These are phyloP conservation scores for Colletotrichum ledebouriae DNA, from an alignment of 2,329 filamentous ascomycete genomes.

Conservation along the genomic window DNA sequence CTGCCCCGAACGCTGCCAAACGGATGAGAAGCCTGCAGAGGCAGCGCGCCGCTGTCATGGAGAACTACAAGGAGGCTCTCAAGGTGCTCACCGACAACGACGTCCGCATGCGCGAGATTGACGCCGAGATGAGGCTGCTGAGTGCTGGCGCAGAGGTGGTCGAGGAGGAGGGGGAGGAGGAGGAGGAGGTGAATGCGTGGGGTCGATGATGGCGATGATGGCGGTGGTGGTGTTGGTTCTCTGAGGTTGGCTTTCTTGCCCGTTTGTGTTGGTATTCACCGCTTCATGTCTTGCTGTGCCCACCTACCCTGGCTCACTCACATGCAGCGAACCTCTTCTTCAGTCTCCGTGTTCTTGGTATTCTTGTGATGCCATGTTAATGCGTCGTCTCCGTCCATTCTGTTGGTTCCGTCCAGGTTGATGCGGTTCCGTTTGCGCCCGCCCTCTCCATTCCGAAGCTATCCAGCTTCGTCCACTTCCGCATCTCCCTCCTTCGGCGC, in stretches of 20 bases:
- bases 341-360: too few species aligned
- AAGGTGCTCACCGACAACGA: not conserved
- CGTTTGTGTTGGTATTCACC: slow-evolving; percentile 8
- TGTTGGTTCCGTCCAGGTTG: not conserved
- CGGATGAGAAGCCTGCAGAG: not conserved
- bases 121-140: not conserved
- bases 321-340: not conserved
- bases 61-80: not conserved
- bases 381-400: not conserved
- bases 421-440: not conserved
- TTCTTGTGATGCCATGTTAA: not conserved
- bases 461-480: not conserved
- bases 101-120: not conserved
- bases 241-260: not conserved
- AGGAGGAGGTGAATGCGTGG: not conserved
- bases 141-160: not conserved
- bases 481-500: not conserved
- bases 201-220: not conserved
- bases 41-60: not conserved
- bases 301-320: not conserved
- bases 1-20: not conserved
- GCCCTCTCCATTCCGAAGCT: not conserved
- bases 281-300: not conserved
- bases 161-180: not conserved
- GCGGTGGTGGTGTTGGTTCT: not conserved